A percentile compares a stretch with the other conserved stretches of the same genome.
These are phyloP conservation scores for Hirschioporus abietinus DNA, from an alignment of 768 basidiomycete species.

Conservation along the genomic window DNA sequence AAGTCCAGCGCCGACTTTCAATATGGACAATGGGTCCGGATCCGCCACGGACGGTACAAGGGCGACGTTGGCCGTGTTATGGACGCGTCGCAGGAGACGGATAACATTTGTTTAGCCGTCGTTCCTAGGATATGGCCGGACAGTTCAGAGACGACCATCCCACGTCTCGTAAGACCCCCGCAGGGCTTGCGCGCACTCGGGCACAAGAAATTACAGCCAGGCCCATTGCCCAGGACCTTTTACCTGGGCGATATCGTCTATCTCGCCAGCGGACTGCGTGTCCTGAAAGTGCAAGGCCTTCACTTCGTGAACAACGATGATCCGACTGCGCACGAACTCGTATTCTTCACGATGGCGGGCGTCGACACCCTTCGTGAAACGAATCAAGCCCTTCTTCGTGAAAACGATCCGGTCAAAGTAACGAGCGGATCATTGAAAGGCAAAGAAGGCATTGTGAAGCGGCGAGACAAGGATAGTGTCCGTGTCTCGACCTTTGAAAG, in stretches of 20 bases:
- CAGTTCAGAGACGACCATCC: neutral
- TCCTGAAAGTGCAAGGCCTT: neutral
- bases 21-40: neutral
- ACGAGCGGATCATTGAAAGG: neutral
- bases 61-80: neutral
- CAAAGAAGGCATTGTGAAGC: neutral
- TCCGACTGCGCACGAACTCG: neutral
- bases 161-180: neutral
- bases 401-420: neutral
- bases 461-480: neutral
- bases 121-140: neutral
- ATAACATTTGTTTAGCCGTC: neutral
- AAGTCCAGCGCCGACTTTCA: neutral
- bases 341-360: neutral
- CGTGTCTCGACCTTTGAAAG: neutral
- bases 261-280: neutral
- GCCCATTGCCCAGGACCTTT: neutral
- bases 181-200: neutral
- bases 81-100: neutral
- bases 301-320: neutral
- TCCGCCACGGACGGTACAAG: neutral
- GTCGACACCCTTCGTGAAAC: neutral
- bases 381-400: neutral
- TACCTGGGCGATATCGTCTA: neutral
- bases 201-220: neutral